Conservation (phyloP, 2,329 filamentous ascomycete species). For the Talaromyces funiculosus region DNA sequence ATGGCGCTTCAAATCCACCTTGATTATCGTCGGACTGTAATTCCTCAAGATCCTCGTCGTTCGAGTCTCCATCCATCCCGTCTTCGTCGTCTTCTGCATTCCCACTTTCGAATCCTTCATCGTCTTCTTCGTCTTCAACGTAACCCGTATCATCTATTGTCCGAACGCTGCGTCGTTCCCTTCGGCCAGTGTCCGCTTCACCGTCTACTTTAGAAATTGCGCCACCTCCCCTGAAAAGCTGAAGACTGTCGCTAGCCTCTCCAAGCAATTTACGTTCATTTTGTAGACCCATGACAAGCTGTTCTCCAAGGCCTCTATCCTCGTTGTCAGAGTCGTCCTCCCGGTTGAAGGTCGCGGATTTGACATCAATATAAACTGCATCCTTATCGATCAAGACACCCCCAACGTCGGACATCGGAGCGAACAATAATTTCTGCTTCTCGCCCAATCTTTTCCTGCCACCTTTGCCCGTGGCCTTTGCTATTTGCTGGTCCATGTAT, state of each 20-base stretch:
- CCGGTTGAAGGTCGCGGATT: constrained; percentile 64
- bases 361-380: constrained; percentile 81
- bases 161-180: constrained; percentile 47
- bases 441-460: constrained; percentile 78
- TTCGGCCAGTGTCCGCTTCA: constrained; percentile 54
- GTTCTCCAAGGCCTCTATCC: constrained; percentile 87
- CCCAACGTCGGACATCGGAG: constrained; percentile 96
- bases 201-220: constrained; percentile 54
- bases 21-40: constrained; percentile 23
- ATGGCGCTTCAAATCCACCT: constrained; percentile 33
- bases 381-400: constrained; percentile 95
- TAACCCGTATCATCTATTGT: constrained; percentile 47
- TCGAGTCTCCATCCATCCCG: constrained; percentile 31
- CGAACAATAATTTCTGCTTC: constrained; percentile 94
- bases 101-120: constrained; percentile 43
- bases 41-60: constrained; percentile 34
- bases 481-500: constrained; percentile 77
- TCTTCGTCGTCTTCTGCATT: constrained; percentile 49
- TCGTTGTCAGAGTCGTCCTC: constrained; percentile 57
- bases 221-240: constrained; percentile 75
- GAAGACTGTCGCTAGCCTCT: constrained; percentile 72
- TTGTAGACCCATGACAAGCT: constrained; percentile 87
- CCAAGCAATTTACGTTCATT: constrained; percentile 75
- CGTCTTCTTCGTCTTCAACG: constrained; percentile 52
- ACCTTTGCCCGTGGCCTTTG: constrained; percentile 77